Conservation (phyloP, 768 basidiomycete genomes). For the Tricholoma sp. region DNA sequence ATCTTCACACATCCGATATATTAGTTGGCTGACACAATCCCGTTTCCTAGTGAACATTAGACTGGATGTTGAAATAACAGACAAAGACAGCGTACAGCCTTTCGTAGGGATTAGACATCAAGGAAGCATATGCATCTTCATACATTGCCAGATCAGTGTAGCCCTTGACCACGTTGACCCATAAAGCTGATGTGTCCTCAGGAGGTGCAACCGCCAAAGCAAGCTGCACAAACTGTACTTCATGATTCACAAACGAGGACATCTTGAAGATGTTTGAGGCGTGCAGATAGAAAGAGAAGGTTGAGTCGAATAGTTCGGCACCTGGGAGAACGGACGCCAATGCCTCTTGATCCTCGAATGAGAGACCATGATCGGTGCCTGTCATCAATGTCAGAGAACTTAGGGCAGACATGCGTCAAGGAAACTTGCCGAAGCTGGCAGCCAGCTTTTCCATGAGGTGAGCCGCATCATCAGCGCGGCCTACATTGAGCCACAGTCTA, state of each 20-base stretch:
- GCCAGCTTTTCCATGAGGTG: conserved; percentile 68
- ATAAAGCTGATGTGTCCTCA: conserved; percentile 62
- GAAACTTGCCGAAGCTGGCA: conserved; percentile 63
- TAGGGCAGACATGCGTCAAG: conserved; percentile 9
- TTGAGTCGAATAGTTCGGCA: conserved; percentile 49
- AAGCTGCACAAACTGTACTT: conserved; percentile 71
- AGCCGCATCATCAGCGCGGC: conserved; percentile 70
- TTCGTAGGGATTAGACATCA: conserved; percentile 71
- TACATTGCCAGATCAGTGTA: conserved; percentile 68
- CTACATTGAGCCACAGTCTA: conserved; percentile 58
- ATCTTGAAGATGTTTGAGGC: conserved; percentile 70
- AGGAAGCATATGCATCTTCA: conserved; percentile 81
- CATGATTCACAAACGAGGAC: conserved; percentile 46
- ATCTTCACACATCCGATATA: conserved; percentile 91
- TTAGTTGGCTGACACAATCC: conserved; percentile 76
- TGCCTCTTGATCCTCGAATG: conserved; percentile 58
- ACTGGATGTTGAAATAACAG: background rate
- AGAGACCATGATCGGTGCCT: conserved; percentile 48
- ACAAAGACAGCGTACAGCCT: conserved; percentile 58
- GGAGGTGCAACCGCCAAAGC: conserved; percentile 67
- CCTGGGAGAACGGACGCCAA: conserved; percentile 58
- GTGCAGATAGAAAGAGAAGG: conserved; percentile 75
- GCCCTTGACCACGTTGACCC: conserved; percentile 75
- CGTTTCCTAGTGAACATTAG: conserved; percentile 52
- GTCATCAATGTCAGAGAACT: conserved; percentile 10